A percentile compares a stretch with the other conserved stretches of the same genome.
phyloP scores from a whole-genome alignment of 2,329 filamentous ascomycete species.

The Harringtonia lauricola region DNA sequence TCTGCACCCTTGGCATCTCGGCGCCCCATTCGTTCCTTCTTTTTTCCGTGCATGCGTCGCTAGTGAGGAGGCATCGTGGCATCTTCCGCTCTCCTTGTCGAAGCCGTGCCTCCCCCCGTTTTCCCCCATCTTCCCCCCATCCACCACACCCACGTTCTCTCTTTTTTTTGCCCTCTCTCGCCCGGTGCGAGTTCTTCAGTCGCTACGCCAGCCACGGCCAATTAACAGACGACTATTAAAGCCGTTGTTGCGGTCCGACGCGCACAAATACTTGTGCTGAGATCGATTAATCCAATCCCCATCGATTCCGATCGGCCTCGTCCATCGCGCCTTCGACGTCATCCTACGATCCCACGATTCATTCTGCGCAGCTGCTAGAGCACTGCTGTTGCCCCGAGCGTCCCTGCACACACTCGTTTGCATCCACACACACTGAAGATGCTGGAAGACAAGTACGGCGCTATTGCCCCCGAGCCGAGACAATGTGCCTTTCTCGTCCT shows the following conservation, averaged over 20 bases:
- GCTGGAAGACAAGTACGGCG: conserved; percentile 37
- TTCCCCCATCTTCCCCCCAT: not conserved
- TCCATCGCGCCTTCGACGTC: no score
- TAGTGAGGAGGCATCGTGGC: not conserved
- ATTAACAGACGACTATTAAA: not conserved
- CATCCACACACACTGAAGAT: no score
- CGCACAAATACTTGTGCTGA: no score
- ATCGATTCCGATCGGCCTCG: not conserved
- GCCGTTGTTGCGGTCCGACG: not conserved
- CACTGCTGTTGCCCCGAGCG: no score
- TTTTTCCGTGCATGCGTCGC: not conserved
- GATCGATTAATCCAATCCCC: no score
- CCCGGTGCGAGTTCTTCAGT: conserved; percentile 8
- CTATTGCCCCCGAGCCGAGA: no score
- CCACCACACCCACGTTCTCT: not conserved
- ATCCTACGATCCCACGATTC: not conserved
- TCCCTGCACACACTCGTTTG: no score
- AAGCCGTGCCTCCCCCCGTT: no score
- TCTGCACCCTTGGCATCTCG: not conserved
- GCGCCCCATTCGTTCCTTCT: not conserved
- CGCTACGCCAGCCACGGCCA: not conserved
- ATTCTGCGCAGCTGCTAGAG: no score
- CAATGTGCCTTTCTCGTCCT: no score
- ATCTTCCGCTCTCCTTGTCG: not conserved
- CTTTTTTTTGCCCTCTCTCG: not conserved